Evolutionary conservation across 2,329 filamentous ascomycete species (phyloP), one percentile per base, ranked within the genome.

Genomic region (Aspergillus fumigatiaffinis): DNA sequence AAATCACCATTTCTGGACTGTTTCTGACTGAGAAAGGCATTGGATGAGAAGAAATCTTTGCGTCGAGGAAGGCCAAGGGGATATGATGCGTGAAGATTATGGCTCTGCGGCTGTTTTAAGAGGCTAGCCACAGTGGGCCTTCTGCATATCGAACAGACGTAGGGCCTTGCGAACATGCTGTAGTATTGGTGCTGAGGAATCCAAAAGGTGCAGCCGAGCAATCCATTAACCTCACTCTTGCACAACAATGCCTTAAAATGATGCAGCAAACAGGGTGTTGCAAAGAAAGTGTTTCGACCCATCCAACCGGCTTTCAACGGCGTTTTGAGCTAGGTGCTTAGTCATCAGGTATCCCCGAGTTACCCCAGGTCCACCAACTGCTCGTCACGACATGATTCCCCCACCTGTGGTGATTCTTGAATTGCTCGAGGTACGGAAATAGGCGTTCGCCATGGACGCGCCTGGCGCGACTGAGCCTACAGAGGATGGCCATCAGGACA

Each of bases 11-110:
- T 55, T 26, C 59, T 60, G 9, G 61, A 42, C 42, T 71, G 66
- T 47, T 69, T 77, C 68, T 73, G 68, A 48, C 79, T 79, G 9
- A 86, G 73, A 58, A 80, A 78, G 2, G 83, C 77, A 65, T 85
- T 87, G 25, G 86, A 88, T 12, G 86, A 88, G 72, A 87, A 89
- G 72, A 89, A 88, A 66, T 75, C 82, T 62, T 82, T 84, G 56
- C 82, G 81, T 10, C 84, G 82, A n/a, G 68, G 72, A 42, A 69
- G 66, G 56, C 66, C 66, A 54, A 74, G 71, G 60, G 70, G 67
- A 17, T 71, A 64, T 20, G 68, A 69, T 38, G 67, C 71, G 57
- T 71, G 73, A 9, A 73, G 63, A 52, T 68, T 68, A 42, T 73
- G 73, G 55, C 66, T 71, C 28, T 70, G 70, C 23, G 72, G 64